A percentile compares a stretch with the other conserved stretches of the same genome.
phyloP scores from a whole-genome alignment of 1,284 basidiomycete genomes.

The Vanrija sp. region DNA sequence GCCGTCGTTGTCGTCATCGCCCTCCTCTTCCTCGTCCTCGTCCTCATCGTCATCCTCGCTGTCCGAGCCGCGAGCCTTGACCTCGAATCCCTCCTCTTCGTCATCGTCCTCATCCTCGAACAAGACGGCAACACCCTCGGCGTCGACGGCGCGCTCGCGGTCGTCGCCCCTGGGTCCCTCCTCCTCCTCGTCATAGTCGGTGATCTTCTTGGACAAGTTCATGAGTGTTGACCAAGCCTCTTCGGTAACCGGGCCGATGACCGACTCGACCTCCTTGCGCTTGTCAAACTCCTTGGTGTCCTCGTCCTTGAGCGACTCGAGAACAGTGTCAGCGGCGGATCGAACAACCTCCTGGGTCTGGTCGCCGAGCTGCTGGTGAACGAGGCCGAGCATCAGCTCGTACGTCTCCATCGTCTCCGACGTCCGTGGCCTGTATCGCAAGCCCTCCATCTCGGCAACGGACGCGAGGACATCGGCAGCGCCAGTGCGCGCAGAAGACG shows the following conservation, averaged over 20 bases:
- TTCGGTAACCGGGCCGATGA: constrained; percentile 65
- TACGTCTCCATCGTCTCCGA: constrained; percentile 93
- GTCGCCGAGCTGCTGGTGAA: constrained; percentile 82
- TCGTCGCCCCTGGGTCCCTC: constrained; percentile 74
- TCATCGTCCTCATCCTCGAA: constrained; percentile 95
- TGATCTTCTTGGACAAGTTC: constrained; percentile 88
- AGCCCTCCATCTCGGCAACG: constrained; percentile 86
- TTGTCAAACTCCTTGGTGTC: constrained; percentile 94
- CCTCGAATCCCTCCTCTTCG: constrained; percentile 66
- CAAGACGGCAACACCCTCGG: constrained; percentile 88
- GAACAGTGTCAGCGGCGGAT: constrained; percentile 83
- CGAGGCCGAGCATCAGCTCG: constrained; percentile 80
- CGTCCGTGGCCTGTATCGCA: constrained; percentile 87
- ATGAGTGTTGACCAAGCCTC: constrained; percentile 84
- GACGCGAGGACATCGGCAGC: constrained; percentile 84
- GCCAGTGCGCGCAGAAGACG: constrained; percentile 37
- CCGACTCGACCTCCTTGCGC: constrained; percentile 86
- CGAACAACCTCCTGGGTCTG: constrained; percentile 94
- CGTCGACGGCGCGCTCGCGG: constrained; percentile 49
- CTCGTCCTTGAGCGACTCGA: constrained; percentile 89
- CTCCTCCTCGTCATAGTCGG: constrained; percentile 88
- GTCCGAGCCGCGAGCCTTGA: constrained; percentile 51
- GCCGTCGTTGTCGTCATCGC: constrained; percentile 51
- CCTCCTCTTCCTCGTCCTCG: constrained; percentile 59
- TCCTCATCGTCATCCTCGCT: constrained; percentile 71